Evolutionary conservation across 345 rosid species (phyloP).

Genomic region (Chamaenerion angustifolium): DNA sequence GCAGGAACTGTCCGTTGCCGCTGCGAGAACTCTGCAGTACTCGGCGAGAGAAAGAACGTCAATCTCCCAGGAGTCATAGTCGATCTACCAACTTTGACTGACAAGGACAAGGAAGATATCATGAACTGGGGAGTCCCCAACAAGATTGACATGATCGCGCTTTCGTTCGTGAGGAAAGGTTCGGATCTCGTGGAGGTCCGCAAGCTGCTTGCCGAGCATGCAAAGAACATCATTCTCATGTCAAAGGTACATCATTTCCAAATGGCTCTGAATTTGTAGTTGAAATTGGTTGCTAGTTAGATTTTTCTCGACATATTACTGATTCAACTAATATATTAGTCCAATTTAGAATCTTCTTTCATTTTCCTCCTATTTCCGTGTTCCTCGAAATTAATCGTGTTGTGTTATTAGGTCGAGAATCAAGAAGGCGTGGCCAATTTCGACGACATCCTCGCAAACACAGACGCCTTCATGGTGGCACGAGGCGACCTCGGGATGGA

Average conservation of each 20-base stretch:
- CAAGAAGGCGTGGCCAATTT: constrained; percentile 98
- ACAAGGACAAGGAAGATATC: constrained; percentile 95
- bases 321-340: no score
- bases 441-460: constrained; percentile 71
- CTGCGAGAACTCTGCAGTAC: constrained; percentile 85
- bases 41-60: constrained; percentile 94
- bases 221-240: constrained; percentile 83
- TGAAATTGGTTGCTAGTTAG: not conserved
- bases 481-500: constrained; percentile 99
- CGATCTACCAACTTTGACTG: constrained; percentile 91
- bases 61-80: constrained; percentile 98
- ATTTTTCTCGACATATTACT: no score
- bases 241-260: no score
- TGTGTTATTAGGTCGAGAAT: constrained; percentile 63
- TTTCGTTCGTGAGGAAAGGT: constrained; percentile 90
- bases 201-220: constrained; percentile 63
- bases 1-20: constrained; percentile 66
- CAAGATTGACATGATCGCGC: constrained; percentile 90
- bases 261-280: no score
- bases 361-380: no score
- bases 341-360: no score
- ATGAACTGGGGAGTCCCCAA: constrained; percentile 85
- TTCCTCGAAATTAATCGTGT: no score
- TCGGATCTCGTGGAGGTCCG: constrained; percentile 82
- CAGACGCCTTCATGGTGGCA: constrained; percentile 98